Conservation (phyloP, 305 asterid genomes). For the Solanum chacoense region DNA sequence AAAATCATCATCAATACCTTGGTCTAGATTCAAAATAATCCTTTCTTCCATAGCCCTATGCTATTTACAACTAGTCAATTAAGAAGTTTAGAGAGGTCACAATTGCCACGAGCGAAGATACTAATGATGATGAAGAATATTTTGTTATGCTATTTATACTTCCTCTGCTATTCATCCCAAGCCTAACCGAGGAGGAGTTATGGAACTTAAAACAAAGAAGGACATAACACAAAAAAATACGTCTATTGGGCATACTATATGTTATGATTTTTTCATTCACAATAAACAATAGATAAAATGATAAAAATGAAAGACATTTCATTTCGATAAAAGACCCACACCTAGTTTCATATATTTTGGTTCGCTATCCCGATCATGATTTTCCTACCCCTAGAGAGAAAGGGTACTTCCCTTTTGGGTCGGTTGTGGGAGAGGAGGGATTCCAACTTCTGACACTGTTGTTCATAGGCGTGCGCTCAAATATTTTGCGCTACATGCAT, state of each 20-base stretch:
- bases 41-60: too few species aligned
- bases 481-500: background rate
- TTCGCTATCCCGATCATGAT: background rate
- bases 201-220: too few species aligned
- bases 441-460: background rate
- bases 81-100: too few species aligned
- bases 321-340: background rate
- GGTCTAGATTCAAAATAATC: too few species aligned
- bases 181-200: too few species aligned
- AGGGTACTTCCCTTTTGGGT: background rate
- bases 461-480: background rate
- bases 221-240: background rate
- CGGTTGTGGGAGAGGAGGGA: background rate
- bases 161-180: too few species aligned
- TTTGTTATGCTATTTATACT: too few species aligned
- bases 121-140: too few species aligned
- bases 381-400: background rate
- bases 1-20: too few species aligned
- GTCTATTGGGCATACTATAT: background rate
- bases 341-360: background rate
- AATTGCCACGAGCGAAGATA: too few species aligned
- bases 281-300: background rate
- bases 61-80: too few species aligned
- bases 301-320: background rate
- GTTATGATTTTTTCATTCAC: background rate